phyloP scores from a whole-genome alignment of 495 filamentous ascomycete genomes.

The Trichocladium antarcticum region DNA sequence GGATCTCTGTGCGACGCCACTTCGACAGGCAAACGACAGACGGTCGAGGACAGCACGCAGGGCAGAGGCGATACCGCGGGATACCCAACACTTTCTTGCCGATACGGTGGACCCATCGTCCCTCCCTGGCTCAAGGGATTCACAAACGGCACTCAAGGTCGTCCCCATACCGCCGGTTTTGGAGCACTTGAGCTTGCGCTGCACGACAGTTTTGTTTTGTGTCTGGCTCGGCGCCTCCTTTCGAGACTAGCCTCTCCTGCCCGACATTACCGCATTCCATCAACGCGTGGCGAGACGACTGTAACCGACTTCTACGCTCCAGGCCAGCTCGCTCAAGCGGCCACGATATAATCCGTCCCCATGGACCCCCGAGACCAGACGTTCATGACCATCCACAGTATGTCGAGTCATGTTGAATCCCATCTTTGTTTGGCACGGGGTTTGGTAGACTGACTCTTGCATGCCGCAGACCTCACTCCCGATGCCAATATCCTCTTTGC shows the following conservation, averaged over 20 bases:
- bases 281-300: constrained; percentile 25
- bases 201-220: constrained; percentile 9
- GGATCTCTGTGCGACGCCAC: constrained; percentile 35
- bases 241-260: constrained; percentile 11
- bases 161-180: constrained; percentile 1
- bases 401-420: too few species aligned
- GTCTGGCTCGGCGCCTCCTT: constrained; percentile 7
- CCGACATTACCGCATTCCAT: constrained; percentile 6
- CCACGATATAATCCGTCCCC: constrained; percentile 26
- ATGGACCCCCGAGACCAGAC: constrained; percentile 65
- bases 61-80: constrained; percentile 1
- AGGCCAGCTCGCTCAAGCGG: constrained; percentile 29
- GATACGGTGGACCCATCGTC: constrained; percentile 6
- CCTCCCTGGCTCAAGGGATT: not conserved
- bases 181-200: constrained; percentile 7
- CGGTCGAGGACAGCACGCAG: constrained; percentile 10
- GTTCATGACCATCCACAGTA: constrained; percentile 88
- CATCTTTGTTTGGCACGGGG: not conserved
- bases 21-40: constrained; percentile 7
- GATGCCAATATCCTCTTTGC: constrained; percentile 77
- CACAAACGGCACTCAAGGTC: not conserved
- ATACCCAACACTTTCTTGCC: constrained; percentile 5
- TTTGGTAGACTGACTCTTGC: constrained; percentile 1
- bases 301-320: constrained; percentile 19
- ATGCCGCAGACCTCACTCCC: constrained; percentile 49